These are phyloP conservation scores for Ascochyta fabae DNA, from an alignment of 2,329 filamentous ascomycete genomes.

Conservation along the genomic window DNA sequence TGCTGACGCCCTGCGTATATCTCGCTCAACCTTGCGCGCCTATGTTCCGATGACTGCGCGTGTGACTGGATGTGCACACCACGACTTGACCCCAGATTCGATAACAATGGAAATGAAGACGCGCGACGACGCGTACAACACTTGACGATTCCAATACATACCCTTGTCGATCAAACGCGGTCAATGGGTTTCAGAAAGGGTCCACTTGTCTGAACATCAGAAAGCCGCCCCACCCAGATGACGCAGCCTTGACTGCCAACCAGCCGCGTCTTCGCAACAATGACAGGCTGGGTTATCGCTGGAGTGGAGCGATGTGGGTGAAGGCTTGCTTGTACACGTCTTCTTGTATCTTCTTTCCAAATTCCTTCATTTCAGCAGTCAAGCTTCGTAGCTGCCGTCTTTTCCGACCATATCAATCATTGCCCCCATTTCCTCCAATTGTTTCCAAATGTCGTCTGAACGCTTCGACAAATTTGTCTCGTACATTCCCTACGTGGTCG, in stretches of 20 bases:
- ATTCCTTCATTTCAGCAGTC: conserved; percentile 7
- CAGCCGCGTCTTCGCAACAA: conserved; percentile 13
- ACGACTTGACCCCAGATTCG: not conserved
- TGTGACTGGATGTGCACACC: not conserved
- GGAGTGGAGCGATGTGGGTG: conserved; percentile 10
- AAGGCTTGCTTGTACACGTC: conserved; percentile 11
- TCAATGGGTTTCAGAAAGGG: conserved; percentile 16
- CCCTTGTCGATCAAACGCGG: conserved; percentile 13
- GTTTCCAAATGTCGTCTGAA: conserved; percentile 16
- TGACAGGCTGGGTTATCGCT: conserved; percentile 8
- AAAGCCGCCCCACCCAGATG: conserved; percentile 6
- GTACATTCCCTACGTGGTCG: conserved; percentile 12
- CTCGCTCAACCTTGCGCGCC: not conserved
- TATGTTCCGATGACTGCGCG: not conserved
- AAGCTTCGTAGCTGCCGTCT: conserved; percentile 16
- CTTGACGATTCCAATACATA: conserved; percentile 6
- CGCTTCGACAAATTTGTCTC: conserved; percentile 13
- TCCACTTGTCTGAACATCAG: conserved; percentile 16
- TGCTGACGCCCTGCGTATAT: not conserved
- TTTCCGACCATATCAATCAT: conserved; percentile 12
- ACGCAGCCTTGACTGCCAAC: conserved; percentile 10
- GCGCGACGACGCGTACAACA: conserved; percentile 14
- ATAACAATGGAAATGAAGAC: not conserved
- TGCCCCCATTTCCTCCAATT: not conserved
- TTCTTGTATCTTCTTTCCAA: conserved; percentile 4